Conservation (phyloP, 208 protist species). For the Histomonas meleagridis region DNA sequence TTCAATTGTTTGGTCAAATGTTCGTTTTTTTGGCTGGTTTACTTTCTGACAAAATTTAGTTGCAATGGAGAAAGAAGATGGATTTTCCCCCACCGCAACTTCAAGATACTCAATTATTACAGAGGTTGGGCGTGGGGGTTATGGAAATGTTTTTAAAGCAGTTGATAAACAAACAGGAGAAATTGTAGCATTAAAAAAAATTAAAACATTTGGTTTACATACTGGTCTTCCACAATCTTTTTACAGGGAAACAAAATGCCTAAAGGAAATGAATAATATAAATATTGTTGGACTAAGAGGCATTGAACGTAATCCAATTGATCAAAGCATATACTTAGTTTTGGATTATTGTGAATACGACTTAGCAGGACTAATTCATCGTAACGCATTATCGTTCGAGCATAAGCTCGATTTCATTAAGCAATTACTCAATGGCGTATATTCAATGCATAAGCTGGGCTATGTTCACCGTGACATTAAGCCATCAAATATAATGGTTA, state of each 20-base stretch:
- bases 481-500: background rate
- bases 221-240: background rate
- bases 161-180: background rate
- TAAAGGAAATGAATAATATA: background rate
- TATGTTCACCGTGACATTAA: slow-evolving; percentile 4
- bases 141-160: background rate
- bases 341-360: slow-evolving; percentile 22
- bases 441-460: background rate
- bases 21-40: too few species aligned
- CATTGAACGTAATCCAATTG: background rate
- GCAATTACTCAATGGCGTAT: background rate
- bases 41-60: too few species aligned
- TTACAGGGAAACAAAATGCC: background rate
- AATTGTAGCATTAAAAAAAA: slow-evolving; percentile 19
- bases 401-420: too few species aligned
- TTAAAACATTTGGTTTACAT: background rate
- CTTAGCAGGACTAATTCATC: background rate
- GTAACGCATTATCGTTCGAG: too few species aligned
- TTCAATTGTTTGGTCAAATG: too few species aligned
- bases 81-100: too few species aligned
- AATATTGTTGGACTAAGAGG: background rate
- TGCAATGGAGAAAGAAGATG: too few species aligned
- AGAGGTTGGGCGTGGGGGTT: background rate
- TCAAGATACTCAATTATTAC: background rate
- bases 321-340: background rate